Evolutionary conservation across 495 filamentous ascomycete species (phyloP).

Genomic region (Friedmanniomyces simplex): DNA sequence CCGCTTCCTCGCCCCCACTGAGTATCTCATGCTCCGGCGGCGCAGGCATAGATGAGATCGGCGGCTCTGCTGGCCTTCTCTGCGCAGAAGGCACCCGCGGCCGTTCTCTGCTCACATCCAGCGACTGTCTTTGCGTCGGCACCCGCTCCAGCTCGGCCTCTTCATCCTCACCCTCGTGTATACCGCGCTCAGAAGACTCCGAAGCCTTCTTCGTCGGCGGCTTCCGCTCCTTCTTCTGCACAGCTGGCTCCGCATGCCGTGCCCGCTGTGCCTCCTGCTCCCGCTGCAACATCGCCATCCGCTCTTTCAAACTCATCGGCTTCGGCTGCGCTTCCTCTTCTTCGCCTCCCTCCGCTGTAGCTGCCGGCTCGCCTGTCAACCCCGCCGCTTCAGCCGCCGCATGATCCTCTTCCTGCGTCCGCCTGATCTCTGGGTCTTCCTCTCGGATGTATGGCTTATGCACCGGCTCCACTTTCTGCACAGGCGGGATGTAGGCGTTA

Average conservation of each 20-base stretch:
- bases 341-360: conserved; percentile 32
- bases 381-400: conserved; percentile 52
- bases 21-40: conserved; percentile 42
- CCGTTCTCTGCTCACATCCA: conserved; percentile 46
- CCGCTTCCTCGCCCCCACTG: conserved; percentile 82
- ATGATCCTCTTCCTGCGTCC: conserved; percentile 42
- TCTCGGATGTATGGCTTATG: conserved; percentile 76
- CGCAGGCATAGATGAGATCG: conserved; percentile 43
- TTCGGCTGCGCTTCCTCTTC: conserved; percentile 67
- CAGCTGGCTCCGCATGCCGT: conserved; percentile 64
- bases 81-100: conserved; percentile 26
- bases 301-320: conserved; percentile 83
- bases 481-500: conserved; percentile 77
- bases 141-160: conserved; percentile 23
- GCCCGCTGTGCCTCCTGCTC: conserved; percentile 82
- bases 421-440: conserved; percentile 73
- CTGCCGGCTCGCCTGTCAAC: conserved; percentile 36
- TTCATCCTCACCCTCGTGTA: conserved; percentile 19
- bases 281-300: conserved; percentile 86
- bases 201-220: conserved; percentile 64
- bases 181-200: conserved; percentile 38
- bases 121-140: conserved; percentile 21
- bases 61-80: conserved; percentile 32
- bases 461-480: conserved; percentile 47
- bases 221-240: conserved; percentile 81